Evolutionary conservation across 2,329 filamentous ascomycete species (phyloP), one percentile per base, ranked within the genome.

Genomic region (Colletotrichum magnum): DNA sequence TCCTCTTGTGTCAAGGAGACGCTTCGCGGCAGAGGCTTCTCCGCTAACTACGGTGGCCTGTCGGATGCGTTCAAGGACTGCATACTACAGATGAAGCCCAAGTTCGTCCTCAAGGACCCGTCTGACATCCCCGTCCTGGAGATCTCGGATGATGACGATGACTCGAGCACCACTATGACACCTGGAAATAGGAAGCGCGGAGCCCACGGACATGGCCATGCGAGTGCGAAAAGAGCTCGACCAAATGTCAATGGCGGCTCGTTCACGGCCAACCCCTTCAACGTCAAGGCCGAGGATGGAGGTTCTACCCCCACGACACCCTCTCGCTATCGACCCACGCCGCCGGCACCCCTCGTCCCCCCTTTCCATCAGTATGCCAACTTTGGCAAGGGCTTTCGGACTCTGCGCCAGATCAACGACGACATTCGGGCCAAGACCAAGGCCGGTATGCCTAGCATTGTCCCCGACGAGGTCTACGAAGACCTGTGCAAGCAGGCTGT

Each of bases 381-480:
- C 1, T 72, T 83, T 6, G 83, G 83, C 0, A 77, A 80, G 3
- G 75, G 79, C 0, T 83, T 84, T 4, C 80, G 85, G 39, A 85
- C 84, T 0, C 79, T 90, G 2, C 77, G 78, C 4, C 79, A 86
- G 45, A 87, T 93, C 1, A 84, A 86, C 0, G 77, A 82, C 0
- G 84, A 89, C 12, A 90, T 92, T 15, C 78, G 81, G 18, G 79
- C 82, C 4, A 87, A 88, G 13, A 87, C 86, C 28, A 83, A 83
- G 18, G 85, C 88, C 0, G 89, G 90, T 0, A 83, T 90, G 72
- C 89, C 89, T 0, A 85, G 87, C 6, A 83, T 89, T 0, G 86
- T 89, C 0, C 86, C 90, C 0, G 85, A 87, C 0, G 86, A 88
- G 45, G 89, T 92, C 0, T 89, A 90, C 24, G 86, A 90, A 32